phyloP scores from a whole-genome alignment of 148 eudicot genomes.

The Nyssa sinensis region DNA sequence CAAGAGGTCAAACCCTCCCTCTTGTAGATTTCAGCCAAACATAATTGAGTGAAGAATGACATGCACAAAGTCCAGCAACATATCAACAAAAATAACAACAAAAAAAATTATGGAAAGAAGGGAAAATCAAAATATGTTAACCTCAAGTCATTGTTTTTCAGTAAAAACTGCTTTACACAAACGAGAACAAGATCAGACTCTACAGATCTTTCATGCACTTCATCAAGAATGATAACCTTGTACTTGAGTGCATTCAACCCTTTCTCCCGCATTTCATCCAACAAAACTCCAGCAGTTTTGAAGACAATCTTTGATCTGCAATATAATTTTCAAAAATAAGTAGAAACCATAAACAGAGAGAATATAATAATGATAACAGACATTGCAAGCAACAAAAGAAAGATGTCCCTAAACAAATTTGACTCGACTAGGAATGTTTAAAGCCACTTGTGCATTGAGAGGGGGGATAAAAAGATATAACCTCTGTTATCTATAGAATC shows the following conservation, averaged over 20 bases:
- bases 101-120: background rate
- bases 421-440: background rate
- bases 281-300: slow-evolving; percentile 94
- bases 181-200: slow-evolving; percentile 98
- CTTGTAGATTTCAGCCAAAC: background rate
- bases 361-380: background rate
- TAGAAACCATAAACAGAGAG: background rate
- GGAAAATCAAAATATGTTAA: slow-evolving; percentile 19
- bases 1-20: background rate
- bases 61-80: background rate
- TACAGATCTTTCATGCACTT: slow-evolving; percentile 98
- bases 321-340: slow-evolving; percentile 4
- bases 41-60: background rate
- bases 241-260: slow-evolving; percentile 81
- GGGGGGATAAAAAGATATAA: no score
- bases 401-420: background rate
- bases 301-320: slow-evolving; percentile 79
- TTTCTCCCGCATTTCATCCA: slow-evolving; percentile 93
- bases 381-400: background rate
- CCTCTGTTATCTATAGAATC: no score
- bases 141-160: slow-evolving; percentile 72
- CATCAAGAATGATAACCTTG: slow-evolving; percentile 91
- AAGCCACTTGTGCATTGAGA: no score
- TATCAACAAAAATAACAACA: no score
- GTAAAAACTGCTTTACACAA: slow-evolving; percentile 86